Evolutionary conservation across 345 rosid genomes (phyloP).

Genomic region (Litchi chinensis): DNA sequence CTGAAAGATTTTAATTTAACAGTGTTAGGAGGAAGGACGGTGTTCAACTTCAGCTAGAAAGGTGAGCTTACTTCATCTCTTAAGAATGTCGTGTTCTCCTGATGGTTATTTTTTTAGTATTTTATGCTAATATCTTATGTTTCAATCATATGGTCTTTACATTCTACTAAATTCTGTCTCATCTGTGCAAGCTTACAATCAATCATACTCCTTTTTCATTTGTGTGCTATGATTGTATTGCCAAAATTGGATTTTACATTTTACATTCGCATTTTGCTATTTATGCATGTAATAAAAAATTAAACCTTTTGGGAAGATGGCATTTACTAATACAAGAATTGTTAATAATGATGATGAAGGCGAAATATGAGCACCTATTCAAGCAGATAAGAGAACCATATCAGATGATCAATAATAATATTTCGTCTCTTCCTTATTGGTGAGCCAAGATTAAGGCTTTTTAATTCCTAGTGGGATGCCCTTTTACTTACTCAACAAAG

Average conservation of each 20-base stretch:
- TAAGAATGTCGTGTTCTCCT: conserved; percentile 12
- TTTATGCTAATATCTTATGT: not conserved
- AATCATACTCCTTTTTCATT: not conserved
- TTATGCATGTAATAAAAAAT: not conserved
- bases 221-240: not conserved
- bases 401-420: no score
- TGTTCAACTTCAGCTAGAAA: conserved; percentile 77
- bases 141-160: not conserved
- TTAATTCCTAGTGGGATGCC: no score
- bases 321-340: not conserved
- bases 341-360: no score
- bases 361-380: not conserved
- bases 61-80: conserved; percentile 49
- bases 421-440: no score
- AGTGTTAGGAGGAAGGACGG: conserved; percentile 57
- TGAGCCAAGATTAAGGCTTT: no score
- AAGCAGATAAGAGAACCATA: no score
- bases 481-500: no score
- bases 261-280: not conserved
- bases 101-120: not conserved
- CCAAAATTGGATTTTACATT: not conserved
- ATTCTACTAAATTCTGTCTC: not conserved
- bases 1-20: not conserved
- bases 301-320: not conserved
- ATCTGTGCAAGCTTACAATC: no score